Conservation (phyloP, 2,329 filamentous ascomycete species). For the Conoideocrella luteorostrata region DNA sequence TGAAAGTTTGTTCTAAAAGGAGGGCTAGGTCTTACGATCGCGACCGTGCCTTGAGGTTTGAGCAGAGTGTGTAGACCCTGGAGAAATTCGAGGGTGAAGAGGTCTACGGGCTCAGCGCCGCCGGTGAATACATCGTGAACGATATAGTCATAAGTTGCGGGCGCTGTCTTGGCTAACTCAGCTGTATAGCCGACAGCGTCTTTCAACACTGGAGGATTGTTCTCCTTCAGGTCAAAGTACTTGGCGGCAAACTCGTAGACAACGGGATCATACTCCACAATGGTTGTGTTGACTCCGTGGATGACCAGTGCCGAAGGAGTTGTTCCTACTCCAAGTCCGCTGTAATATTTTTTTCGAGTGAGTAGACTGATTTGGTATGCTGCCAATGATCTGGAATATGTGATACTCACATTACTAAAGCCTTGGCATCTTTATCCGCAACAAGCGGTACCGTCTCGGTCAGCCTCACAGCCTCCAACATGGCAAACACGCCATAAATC, state of each 20-base stretch:
- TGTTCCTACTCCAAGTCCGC: slow-evolving; percentile 87
- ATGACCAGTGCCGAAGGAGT: slow-evolving; percentile 79
- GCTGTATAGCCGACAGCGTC: slow-evolving; percentile 71
- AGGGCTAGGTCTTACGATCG: slow-evolving; percentile 59
- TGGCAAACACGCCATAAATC: slow-evolving; percentile 92
- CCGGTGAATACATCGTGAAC: slow-evolving; percentile 98
- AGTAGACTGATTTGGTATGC: neutral
- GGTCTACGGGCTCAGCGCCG: slow-evolving; percentile 78
- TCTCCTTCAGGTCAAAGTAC: slow-evolving; percentile 73
- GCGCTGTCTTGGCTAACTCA: slow-evolving; percentile 33
- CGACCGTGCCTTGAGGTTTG: slow-evolving; percentile 72
- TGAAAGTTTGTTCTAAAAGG: too few relatives aligned
- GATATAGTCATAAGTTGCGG: slow-evolving; percentile 74
- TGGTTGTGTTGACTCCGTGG: slow-evolving; percentile 86
- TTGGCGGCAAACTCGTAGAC: slow-evolving; percentile 77
- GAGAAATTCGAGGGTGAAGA: slow-evolving; percentile 86
- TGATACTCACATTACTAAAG: slow-evolving; percentile 70
- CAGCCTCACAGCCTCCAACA: slow-evolving; percentile 85
- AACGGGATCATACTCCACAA: slow-evolving; percentile 88
- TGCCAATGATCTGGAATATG: neutral
- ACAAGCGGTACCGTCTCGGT: slow-evolving; percentile 52
- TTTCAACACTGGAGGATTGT: slow-evolving; percentile 72
- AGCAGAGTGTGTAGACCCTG: slow-evolving; percentile 63
- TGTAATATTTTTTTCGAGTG: slow-evolving; percentile 24
- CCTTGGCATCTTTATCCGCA: slow-evolving; percentile 62